Percentiles rank a stretch among this genome's conserved stretches.
phyloP scores from a whole-genome alignment of 768 basidiomycete genomes.

The Trametes cubensis region DNA sequence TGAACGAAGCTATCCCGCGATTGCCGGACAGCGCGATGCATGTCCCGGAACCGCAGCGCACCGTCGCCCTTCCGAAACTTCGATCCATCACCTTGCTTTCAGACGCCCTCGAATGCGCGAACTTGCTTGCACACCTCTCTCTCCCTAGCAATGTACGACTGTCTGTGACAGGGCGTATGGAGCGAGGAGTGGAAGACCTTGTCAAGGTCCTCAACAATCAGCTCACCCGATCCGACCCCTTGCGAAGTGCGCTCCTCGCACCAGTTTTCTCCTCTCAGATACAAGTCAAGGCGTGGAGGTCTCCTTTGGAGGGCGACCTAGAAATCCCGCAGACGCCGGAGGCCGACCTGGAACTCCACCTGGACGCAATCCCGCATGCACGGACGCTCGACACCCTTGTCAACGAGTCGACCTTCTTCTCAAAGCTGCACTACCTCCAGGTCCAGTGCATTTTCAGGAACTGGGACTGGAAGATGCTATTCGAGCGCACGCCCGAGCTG shows the following conservation, averaged over 20 bases:
- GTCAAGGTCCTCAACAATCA: slow-evolving; percentile 1
- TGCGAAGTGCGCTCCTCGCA: neutral
- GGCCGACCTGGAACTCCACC: neutral
- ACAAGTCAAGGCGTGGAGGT: slow-evolving; percentile 1
- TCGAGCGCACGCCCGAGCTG: neutral
- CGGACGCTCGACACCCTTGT: neutral
- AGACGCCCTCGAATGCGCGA: slow-evolving; percentile 4
- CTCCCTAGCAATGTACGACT: neutral
- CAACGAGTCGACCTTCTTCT: neutral
- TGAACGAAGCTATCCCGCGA: slow-evolving; percentile 7
- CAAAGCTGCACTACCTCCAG: neutral
- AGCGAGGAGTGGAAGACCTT: slow-evolving; percentile 1
- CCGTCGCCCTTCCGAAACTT: neutral
- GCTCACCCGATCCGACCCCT: neutral
- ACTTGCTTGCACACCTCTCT: neutral
- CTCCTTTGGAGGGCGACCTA: neutral
- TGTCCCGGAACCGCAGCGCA: neutral
- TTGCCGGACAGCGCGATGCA: neutral
- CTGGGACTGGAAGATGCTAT: slow-evolving; percentile 1
- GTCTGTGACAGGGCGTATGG: slow-evolving; percentile 1
- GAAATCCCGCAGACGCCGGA: neutral
- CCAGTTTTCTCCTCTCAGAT: neutral
- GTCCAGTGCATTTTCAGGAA: neutral
- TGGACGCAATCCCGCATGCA: neutral
- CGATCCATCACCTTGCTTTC: neutral